Evolutionary conservation across 352 stramenopile genomes (phyloP).

Genomic region (Pythium scleroteichum): DNA sequence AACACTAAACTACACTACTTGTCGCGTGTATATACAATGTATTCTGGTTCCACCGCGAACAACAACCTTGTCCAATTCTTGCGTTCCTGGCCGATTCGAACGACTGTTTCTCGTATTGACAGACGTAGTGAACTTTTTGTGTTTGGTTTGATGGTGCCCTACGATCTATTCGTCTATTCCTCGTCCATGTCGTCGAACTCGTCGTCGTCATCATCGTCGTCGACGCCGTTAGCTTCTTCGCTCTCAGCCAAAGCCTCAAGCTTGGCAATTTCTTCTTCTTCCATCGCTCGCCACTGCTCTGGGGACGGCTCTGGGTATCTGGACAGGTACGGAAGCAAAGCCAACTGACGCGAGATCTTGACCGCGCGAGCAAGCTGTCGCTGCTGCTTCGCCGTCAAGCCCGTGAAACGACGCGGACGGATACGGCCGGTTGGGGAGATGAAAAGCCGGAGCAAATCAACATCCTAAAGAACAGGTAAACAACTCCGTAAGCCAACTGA

Average conservation of each 20-base stretch:
- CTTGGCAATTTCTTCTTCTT: conserved; percentile 75
- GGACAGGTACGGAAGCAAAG: conserved; percentile 73
- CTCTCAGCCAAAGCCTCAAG: conserved; percentile 54
- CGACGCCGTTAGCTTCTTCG: conserved; percentile 44
- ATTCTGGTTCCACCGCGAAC: conserved; percentile 4
- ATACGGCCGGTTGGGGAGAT: conserved; percentile 84
- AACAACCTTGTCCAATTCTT: too few relatives aligned
- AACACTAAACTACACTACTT: conserved; percentile 7
- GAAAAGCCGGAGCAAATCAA: conserved; percentile 79
- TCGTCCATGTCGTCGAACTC: conserved; percentile 60
- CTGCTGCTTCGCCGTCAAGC: conserved; percentile 82
- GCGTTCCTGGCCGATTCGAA: too few relatives aligned
- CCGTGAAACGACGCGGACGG: conserved; percentile 76
- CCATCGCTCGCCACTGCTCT: conserved; percentile 80
- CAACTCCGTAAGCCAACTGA: conserved; percentile 5
- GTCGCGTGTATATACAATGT: conserved; percentile 19
- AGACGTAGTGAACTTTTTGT: conserved; percentile 27
- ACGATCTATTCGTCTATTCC: conserved; percentile 47
- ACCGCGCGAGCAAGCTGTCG: conserved; percentile 72
- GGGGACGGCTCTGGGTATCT: conserved; percentile 81
- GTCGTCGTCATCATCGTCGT: conserved; percentile 64
- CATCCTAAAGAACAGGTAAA: conserved; percentile 46
- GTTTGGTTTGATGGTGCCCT: conserved; percentile 14
- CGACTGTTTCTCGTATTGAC: conserved; percentile 15
- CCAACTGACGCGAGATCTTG: conserved; percentile 80